Percentiles rank a stretch among this genome's conserved stretches.
phyloP scores from a whole-genome alignment of 164 flowering plant species.

The Magnolia sinica region DNA sequence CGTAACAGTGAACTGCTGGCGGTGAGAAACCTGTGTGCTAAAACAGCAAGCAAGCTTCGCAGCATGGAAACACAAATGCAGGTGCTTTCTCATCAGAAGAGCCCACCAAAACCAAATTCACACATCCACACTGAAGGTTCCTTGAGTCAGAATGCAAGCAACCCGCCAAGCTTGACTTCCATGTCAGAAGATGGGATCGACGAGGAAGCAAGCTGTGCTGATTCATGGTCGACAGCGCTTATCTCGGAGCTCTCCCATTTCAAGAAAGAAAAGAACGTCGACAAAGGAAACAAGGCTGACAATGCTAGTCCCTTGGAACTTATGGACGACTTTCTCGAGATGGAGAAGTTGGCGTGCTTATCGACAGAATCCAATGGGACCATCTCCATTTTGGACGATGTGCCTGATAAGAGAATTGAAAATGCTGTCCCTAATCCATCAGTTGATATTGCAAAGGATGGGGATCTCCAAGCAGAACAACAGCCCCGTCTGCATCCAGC shows the following conservation, averaged over 20 bases:
- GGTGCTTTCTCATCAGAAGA: conserved; percentile 35
- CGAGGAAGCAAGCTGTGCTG: conserved; percentile 66
- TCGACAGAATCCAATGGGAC: conserved; percentile 48
- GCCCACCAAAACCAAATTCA: conserved; percentile 29
- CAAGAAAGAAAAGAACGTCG: conserved; percentile 53
- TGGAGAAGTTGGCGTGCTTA: conserved; percentile 86
- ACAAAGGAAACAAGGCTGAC: conserved; percentile 46
- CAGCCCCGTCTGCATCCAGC: conserved; percentile 12
- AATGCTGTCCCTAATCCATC: conserved; percentile 13
- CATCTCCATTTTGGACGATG: conserved; percentile 25
- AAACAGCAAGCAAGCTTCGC: conserved; percentile 74
- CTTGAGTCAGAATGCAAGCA: conserved; percentile 49
- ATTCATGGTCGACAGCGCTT: conserved; percentile 61
- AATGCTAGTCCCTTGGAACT: conserved; percentile 55
- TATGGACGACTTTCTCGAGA: conserved; percentile 97
- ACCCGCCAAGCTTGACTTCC: conserved; percentile 73
- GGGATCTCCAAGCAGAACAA: conserved; percentile 24
- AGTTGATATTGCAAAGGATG: conserved; percentile 21
- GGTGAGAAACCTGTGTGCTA: conserved; percentile 79
- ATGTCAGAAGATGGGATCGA: conserved; percentile 93
- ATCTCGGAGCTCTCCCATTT: conserved; percentile 58
- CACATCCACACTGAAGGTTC: conserved; percentile 40
- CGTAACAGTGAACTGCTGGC: conserved; percentile 84
- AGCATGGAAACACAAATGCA: conserved; percentile 67
- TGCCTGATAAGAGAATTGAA: conserved; percentile 27